phyloP scores from a whole-genome alignment of 2,329 filamentous ascomycete species.

The Penicillium paneum region DNA sequence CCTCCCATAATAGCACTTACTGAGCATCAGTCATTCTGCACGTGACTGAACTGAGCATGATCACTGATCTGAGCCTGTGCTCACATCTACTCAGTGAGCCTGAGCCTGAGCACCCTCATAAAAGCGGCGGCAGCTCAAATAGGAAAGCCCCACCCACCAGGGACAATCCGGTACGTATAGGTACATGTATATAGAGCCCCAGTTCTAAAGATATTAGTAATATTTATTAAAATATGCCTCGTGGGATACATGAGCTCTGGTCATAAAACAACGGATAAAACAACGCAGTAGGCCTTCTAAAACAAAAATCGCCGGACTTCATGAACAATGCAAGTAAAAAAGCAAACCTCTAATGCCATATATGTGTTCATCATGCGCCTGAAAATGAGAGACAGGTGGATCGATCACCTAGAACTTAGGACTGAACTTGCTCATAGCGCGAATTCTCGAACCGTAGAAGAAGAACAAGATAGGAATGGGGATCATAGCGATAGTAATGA shows the following conservation, averaged over 20 bases:
- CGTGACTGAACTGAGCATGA: too few species aligned
- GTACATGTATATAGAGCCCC: not conserved
- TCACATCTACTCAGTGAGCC: too few species aligned
- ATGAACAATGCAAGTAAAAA: not conserved
- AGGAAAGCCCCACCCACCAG: too few species aligned
- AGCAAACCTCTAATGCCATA: not conserved
- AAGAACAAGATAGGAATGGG: constrained; percentile 51
- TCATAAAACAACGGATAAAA: not conserved
- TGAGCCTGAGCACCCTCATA: too few species aligned
- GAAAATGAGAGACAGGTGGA: not conserved
- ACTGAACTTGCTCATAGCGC: constrained; percentile 28
- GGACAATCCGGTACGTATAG: too few species aligned
- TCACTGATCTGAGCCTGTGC: too few species aligned
- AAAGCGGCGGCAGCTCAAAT: too few species aligned
- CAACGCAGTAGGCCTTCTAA: not conserved
- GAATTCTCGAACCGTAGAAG: constrained; percentile 46
- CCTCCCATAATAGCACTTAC: constrained; percentile 55
- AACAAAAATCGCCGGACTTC: not conserved
- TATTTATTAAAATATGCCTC: not conserved
- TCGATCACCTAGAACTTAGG: constrained; percentile 20
- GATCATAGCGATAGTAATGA: constrained; percentile 40
- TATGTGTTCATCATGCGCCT: not conserved
- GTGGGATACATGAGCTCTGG: too few species aligned
- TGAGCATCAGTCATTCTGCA: too few species aligned
- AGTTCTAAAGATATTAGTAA: not conserved